Conservation (phyloP, 2,329 filamentous ascomycete genomes). For the Knoxdaviesia proteae region DNA sequence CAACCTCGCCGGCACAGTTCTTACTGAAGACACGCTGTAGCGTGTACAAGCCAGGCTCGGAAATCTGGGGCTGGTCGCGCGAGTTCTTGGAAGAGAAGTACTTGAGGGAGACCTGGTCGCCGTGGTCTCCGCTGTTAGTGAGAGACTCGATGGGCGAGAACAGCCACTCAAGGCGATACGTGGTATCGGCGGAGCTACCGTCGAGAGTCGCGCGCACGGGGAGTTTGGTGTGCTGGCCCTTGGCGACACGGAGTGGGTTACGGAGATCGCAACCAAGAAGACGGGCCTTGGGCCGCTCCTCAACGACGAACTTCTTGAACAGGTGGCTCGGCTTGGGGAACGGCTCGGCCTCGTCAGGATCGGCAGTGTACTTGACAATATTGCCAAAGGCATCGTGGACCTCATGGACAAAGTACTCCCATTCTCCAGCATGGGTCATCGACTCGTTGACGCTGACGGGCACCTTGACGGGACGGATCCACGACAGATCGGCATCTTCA, state of each 20-base stretch:
- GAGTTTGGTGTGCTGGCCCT: conserved; percentile 44
- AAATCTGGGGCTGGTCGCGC: conserved; percentile 45
- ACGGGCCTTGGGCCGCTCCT: conserved; percentile 59
- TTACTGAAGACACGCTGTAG: conserved; percentile 60
- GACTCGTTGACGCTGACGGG: conserved; percentile 79
- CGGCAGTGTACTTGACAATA: conserved; percentile 48
- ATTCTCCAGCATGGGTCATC: conserved; percentile 55
- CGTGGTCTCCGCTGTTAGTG: conserved; percentile 48
- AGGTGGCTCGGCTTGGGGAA: conserved; percentile 40
- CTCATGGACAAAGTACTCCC: conserved; percentile 81
- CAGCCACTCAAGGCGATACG: conserved; percentile 57
- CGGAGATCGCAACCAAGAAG: conserved; percentile 60
- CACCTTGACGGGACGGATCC: conserved; percentile 59
- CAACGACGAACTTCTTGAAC: conserved; percentile 62
- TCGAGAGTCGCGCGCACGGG: conserved; percentile 31
- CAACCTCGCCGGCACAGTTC: conserved; percentile 68
- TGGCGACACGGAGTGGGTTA: conserved; percentile 65
- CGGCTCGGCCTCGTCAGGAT: conserved; percentile 46
- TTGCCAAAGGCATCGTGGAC: conserved; percentile 86
- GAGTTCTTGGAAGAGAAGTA: conserved; percentile 39
- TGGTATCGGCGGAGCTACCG: conserved; percentile 44
- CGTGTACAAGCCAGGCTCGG: conserved; percentile 68
- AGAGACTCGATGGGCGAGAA: conserved; percentile 59
- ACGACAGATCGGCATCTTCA: conserved; percentile 40
- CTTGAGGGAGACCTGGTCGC: conserved; percentile 33